Evolutionary conservation across 2,329 filamentous ascomycete genomes (phyloP).

Genomic region (Keithomyces neogunnii): DNA sequence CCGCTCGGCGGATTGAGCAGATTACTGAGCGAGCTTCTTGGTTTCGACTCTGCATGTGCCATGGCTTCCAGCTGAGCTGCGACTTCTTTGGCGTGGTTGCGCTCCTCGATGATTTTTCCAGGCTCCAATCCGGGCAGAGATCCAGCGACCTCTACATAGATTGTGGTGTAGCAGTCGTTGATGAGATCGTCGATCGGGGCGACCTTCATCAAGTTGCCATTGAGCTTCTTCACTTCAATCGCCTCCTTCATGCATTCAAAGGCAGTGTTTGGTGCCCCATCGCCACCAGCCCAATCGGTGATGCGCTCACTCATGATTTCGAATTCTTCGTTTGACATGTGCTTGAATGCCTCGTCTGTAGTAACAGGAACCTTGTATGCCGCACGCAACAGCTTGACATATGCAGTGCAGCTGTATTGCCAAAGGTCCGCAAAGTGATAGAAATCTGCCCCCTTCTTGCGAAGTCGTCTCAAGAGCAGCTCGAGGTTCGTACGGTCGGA

Average conservation of each 20-base stretch:
- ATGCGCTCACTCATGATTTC: slow-evolving; percentile 48
- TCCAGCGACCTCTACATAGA: slow-evolving; percentile 61
- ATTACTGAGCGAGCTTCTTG: slow-evolving; percentile 28
- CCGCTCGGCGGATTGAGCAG: slow-evolving; percentile 34
- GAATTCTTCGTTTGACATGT: slow-evolving; percentile 45
- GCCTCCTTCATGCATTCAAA: slow-evolving; percentile 49
- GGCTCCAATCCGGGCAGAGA: slow-evolving; percentile 45
- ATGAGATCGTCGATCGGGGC: slow-evolving; percentile 87
- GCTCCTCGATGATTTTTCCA: slow-evolving; percentile 37
- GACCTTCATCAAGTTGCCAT: slow-evolving; percentile 79
- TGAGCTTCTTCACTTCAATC: slow-evolving; percentile 60
- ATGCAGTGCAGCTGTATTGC: slow-evolving; percentile 46
- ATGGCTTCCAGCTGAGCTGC: slow-evolving; percentile 28
- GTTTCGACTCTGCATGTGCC: slow-evolving; percentile 16
- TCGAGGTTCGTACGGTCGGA: slow-evolving; percentile 71
- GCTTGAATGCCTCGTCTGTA: slow-evolving; percentile 48
- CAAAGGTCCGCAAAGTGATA: slow-evolving; percentile 54
- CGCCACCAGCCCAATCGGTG: slow-evolving; percentile 42
- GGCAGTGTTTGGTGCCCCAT: slow-evolving; percentile 29
- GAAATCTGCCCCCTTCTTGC: slow-evolving; percentile 72
- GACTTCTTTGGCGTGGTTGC: slow-evolving; percentile 32
- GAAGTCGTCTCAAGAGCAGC: slow-evolving; percentile 66
- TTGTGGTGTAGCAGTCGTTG: slow-evolving; percentile 74
- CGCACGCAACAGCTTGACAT: slow-evolving; percentile 44
- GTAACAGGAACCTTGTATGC: slow-evolving; percentile 36